Base-by-base conservation (phyloP, 2,329 filamentous ascomycete species). In the Fusarium luffae region DNA sequence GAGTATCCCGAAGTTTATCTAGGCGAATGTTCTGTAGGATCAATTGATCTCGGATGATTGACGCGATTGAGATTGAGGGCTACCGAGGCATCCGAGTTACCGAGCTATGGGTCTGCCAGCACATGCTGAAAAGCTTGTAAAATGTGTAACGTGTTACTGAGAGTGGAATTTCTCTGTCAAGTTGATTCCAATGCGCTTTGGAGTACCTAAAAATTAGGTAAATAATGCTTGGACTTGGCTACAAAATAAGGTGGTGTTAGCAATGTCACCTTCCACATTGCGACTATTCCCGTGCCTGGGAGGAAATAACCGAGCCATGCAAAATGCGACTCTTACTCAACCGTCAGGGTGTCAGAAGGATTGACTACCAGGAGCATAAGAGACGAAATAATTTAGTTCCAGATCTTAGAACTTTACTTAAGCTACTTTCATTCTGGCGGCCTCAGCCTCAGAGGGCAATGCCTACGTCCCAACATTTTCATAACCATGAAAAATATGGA, bases 1-100 rank as follows among this genome's bases (percentile, higher is more conserved):
- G 21, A 12, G 13, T 3, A 23, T 9, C 18, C 7, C 16, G 16
- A 46, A 27, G 21, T 23, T 44, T 25, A 23, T 37, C 18, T 37
- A 37, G 34, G 34, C 34, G 34, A 37, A 37, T 0, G 5, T n/a
- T 4, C 4, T n/a, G 18, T 4, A 37, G 34, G 34, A 37, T 37
- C 10, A 37, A 51, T 61, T 28, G 44, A 32, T 51, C 32, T 41
- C 48, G 32, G 48, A 51, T 25, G n/a, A 46, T 63, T 46, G 30
- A 63, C 55, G 30, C 37, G 23, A 30, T 21, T 19, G 12, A 40
- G 37, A 30, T 21, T 19, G 10, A 40, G 30, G 25, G 18, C 25
- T 34, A 19, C 63, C 63, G 61, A 66, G 47, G 30, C 10, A 43
- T 56, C 59, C 50, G 59, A 48, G 13, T 14, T 12, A 11, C 34